Conservation (phyloP, 169 alveolate species). For the Cryptosporidium ryanae region DNA sequence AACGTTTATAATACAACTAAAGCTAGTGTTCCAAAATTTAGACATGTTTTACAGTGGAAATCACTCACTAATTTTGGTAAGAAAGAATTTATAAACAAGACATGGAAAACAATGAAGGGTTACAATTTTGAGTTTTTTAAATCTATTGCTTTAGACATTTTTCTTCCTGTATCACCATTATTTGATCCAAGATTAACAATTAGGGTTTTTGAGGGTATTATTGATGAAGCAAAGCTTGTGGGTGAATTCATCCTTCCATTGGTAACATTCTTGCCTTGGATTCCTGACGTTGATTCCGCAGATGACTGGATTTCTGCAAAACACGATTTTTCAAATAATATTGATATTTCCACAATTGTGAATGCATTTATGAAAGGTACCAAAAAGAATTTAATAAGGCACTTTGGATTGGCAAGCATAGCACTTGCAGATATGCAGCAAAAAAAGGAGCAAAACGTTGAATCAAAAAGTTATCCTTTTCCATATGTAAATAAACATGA, state of each 20-base stretch:
- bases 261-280: conserved; percentile 85
- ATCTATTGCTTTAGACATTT: conserved; percentile 81
- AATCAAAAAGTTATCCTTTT: conserved; percentile 38
- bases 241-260: conserved; percentile 83
- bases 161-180: conserved; percentile 87
- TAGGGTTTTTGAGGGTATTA: conserved; percentile 81
- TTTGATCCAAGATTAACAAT: conserved; percentile 87
- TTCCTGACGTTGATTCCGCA: conserved; percentile 81
- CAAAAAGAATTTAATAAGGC: conserved; percentile 33
- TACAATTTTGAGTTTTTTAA: conserved; percentile 87
- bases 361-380: conserved; percentile 62
- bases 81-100: conserved; percentile 77
- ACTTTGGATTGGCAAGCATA: conserved; percentile 66
- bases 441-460: conserved; percentile 9
- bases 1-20: background rate
- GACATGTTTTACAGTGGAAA: conserved; percentile 52
- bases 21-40: conserved; percentile 25
- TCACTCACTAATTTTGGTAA: conserved; percentile 47
- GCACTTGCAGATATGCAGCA: conserved; percentile 72
- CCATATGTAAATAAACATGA: conserved; percentile 43
- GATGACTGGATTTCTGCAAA: conserved; percentile 81
- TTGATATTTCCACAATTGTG: conserved; percentile 79
- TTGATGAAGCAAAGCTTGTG: conserved; percentile 81
- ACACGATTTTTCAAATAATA: conserved; percentile 82
- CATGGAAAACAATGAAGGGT: conserved; percentile 82